A percentile compares a stretch with the other conserved stretches of the same genome.
phyloP scores from a whole-genome alignment of 345 rosid genomes.

The Melastoma malabathricum region DNA sequence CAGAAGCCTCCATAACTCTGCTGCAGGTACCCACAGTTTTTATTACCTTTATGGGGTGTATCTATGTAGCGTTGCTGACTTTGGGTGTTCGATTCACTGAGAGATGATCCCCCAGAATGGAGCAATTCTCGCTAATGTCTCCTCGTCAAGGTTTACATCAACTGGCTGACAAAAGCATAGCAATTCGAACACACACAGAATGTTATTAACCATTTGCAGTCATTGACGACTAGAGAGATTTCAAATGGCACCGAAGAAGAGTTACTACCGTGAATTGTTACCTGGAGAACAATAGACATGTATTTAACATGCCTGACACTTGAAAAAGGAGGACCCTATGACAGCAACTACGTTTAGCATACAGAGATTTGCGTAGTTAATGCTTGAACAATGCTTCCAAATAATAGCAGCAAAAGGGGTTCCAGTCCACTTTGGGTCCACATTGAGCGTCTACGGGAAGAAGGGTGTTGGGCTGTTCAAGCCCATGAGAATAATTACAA shows the following conservation, averaged over 20 bases:
- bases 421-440: conserved; percentile 68
- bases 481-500: too few relatives aligned
- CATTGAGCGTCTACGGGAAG: conserved; percentile 46
- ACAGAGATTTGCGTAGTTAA: conserved; percentile 33
- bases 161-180: conserved; percentile 42
- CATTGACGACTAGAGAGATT: neutral
- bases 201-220: neutral
- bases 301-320: conserved; percentile 66
- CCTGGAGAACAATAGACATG: conserved; percentile 74
- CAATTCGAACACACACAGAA: neutral
- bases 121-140: conserved; percentile 71
- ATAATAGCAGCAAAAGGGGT: conserved; percentile 88
- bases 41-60: conserved; percentile 95
- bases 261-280: conserved; percentile 10
- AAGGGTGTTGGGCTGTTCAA: too few relatives aligned
- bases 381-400: conserved; percentile 49
- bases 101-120: conserved; percentile 85
- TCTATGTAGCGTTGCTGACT: conserved; percentile 78
- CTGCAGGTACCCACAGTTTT: conserved; percentile 7
- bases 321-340: conserved; percentile 47
- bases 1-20: neutral
- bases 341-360: conserved; percentile 39
- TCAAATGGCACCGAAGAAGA: conserved; percentile 1
- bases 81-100: conserved; percentile 46
- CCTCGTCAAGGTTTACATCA: conserved; percentile 83